A percentile compares a stretch with the other conserved stretches of the same genome.
phyloP scores from a whole-genome alignment of 2,329 filamentous ascomycete species.

The Fusarium mangiferae region DNA sequence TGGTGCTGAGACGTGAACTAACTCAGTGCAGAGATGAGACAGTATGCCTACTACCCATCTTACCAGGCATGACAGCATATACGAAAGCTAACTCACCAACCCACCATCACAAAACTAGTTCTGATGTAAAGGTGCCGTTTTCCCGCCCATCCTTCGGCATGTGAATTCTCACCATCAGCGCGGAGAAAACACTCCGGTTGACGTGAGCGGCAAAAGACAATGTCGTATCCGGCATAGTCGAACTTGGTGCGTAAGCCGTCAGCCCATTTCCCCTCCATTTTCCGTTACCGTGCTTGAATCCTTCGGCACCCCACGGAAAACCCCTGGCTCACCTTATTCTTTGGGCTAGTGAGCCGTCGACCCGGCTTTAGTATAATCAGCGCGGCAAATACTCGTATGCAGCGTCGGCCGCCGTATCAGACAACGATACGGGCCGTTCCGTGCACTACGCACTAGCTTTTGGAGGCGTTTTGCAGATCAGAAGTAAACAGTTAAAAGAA shows the following conservation, averaged over 20 bases:
- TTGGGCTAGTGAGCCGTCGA: neutral
- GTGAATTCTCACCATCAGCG: neutral
- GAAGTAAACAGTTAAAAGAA: neutral
- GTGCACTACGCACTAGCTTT: neutral
- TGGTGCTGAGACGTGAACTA: fast-evolving
- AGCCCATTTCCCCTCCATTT: neutral
- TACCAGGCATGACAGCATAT: neutral
- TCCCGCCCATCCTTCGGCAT: neutral
- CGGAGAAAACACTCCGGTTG: neutral
- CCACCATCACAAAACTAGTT: neutral
- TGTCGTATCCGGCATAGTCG: neutral
- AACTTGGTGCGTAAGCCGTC: neutral
- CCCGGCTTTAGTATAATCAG: neutral
- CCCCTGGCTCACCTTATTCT: neutral
- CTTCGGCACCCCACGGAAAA: neutral
- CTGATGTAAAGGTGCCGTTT: neutral
- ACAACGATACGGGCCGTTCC: neutral
- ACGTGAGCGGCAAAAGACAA: neutral
- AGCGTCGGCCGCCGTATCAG: neutral
- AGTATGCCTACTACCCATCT: neutral
- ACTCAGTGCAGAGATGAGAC: no score
- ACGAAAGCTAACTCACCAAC: neutral
- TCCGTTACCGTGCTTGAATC: neutral
- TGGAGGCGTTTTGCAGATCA: no score
- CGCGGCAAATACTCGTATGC: neutral